Percentiles rank a stretch among this genome's conserved stretches.
phyloP scores from a whole-genome alignment of 1,284 basidiomycete species.

The Lentinula novae-zelandiae region DNA sequence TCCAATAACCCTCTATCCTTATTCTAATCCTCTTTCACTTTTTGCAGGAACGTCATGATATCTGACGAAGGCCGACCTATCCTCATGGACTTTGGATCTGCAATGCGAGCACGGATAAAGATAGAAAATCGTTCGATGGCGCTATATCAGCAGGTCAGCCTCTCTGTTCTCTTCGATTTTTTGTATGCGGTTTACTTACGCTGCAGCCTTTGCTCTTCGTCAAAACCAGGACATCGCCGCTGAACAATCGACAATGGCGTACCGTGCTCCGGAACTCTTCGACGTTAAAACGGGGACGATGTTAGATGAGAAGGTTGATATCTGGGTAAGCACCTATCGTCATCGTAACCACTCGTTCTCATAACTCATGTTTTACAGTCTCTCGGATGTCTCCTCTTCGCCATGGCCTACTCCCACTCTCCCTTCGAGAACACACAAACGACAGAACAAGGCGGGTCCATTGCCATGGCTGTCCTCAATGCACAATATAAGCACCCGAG shows the following conservation, averaged over 20 bases:
- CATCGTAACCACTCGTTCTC: background rate
- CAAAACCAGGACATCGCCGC: constrained; percentile 80
- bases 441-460: constrained; percentile 85
- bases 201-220: background rate
- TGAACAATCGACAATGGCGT: constrained; percentile 96
- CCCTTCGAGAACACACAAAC: constrained; percentile 90
- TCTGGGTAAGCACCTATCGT: constrained; percentile 67
- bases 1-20: background rate
- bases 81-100: constrained; percentile 98
- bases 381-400: constrained; percentile 87
- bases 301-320: constrained; percentile 93
- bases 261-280: constrained; percentile 91
- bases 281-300: constrained; percentile 88
- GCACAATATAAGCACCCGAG: constrained; percentile 85
- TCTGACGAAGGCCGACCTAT: constrained; percentile 88
- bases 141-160: constrained; percentile 70
- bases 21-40: background rate
- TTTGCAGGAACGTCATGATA: constrained; percentile 88
- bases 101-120: constrained; percentile 73
- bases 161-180: background rate
- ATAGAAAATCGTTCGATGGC: constrained; percentile 85
- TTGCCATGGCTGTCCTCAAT: constrained; percentile 93
- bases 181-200: background rate
- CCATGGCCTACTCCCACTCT: constrained; percentile 88
- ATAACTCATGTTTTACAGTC: constrained; percentile 47